Base-by-base conservation (phyloP, 2,329 filamentous ascomycete genomes). In the Aspergillus hortae region DNA sequence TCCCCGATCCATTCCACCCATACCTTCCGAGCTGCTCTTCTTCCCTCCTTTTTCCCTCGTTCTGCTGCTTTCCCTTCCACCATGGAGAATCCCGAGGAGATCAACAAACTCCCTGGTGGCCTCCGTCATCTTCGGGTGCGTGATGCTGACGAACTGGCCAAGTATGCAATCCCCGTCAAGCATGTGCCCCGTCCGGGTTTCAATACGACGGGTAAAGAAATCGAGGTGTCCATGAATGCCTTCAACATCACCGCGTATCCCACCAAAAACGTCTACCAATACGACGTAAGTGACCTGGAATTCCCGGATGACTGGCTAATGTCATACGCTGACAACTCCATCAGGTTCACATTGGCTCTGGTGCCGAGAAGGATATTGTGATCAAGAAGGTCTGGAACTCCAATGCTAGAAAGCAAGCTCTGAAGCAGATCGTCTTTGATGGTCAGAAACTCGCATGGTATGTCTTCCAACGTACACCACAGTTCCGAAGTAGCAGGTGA, bases 401-500 rank as follows among this genome's bases (percentile, higher is more conserved):
- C 1, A 74, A 79, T 1, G 70, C 74, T 0, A 78, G 91, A 6
- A 81, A 88, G 66, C 71, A 73, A 2, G 72, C 92, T 1, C 74
- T 76, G 2, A 70, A 74, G 2, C 75, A 76, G 40, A 90, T 87
- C 81, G 81, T 96, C 51, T 91, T 84, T 61, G 91, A 97, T 73
- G 89, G 90, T 25, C 86, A 87, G 63, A 90, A 87, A 69, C 79
- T 99, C 44, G 92, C 90, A 14, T 99, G 94, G 92, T 88, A 75
- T 62, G 75, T 53, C 55, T 65, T 45, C 6, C 3, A 1, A 10
- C 10, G 27, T 9, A 30, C 9, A 30, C 9, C 11, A 66, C 38
- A 43, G 14, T 15, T 14, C 6, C 2, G 41, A 72, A 67, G 69
- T 76, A 73, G 10, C 73, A 43, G 12, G 23, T 27, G 14, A 53